Conservation (phyloP, 2,329 filamentous ascomycete genomes). For the Pezicula rhizophila region DNA sequence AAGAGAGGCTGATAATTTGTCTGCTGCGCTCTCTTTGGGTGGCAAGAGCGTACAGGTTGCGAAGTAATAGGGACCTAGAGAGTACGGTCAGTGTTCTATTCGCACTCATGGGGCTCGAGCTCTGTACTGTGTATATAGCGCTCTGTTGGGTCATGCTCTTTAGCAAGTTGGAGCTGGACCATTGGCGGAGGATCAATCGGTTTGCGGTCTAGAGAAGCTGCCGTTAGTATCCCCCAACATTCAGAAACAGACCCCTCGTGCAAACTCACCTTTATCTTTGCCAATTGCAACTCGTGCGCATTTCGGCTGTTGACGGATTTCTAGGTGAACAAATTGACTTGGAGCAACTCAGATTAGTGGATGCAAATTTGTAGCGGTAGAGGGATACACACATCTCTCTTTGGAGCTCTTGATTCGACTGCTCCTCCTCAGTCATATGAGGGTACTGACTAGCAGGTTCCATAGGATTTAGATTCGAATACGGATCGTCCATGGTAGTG, state of each 20-base stretch:
- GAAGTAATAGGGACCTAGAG: slow-evolving; percentile 42
- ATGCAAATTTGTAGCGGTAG: not conserved
- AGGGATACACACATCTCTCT: not conserved
- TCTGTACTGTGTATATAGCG: slow-evolving; percentile 49
- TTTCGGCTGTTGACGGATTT: not conserved
- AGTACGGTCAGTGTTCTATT: slow-evolving; percentile 6
- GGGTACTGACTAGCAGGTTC: no score
- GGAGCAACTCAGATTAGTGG: not conserved
- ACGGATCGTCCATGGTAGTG: not conserved
- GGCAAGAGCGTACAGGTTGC: slow-evolving; percentile 39
- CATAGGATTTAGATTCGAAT: no score
- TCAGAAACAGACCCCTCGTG: not conserved
- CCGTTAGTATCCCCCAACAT: not conserved
- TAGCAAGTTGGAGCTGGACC: slow-evolving; percentile 56
- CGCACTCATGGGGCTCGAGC: slow-evolving; percentile 20
- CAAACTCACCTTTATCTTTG: not conserved
- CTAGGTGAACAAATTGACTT: not conserved
- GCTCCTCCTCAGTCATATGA: no score
- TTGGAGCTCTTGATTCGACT: no score
- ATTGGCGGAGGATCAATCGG: slow-evolving; percentile 60
- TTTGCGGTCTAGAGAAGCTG: slow-evolving; percentile 8
- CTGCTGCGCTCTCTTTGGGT: slow-evolving; percentile 34
- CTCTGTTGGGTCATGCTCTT: slow-evolving; percentile 36
- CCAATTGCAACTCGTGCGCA: not conserved
- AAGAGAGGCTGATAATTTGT: slow-evolving; percentile 44